phyloP scores from a whole-genome alignment of 495 filamentous ascomycete genomes.

The Opeltia flavorubescens region DNA sequence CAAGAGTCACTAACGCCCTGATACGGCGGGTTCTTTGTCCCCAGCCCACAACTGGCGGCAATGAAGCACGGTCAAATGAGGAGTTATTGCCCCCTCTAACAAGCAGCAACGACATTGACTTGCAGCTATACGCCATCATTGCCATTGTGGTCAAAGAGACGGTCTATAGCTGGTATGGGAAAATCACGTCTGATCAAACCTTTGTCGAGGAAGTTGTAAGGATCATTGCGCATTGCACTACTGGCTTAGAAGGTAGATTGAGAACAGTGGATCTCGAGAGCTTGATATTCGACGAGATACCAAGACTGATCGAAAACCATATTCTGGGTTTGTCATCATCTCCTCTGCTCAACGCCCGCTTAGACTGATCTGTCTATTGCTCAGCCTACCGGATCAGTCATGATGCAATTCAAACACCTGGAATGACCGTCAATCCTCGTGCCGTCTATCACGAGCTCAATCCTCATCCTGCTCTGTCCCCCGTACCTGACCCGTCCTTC shows the following conservation, averaged over 20 bases:
- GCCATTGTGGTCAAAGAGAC: slow-evolving; percentile 79
- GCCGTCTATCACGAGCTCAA: slow-evolving; percentile 71
- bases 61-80: slow-evolving; percentile 44
- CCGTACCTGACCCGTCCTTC: slow-evolving; percentile 45
- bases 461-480: slow-evolving; percentile 66
- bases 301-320: slow-evolving; percentile 67
- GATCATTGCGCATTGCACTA: slow-evolving; percentile 80
- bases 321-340: slow-evolving; percentile 47
- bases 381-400: slow-evolving; percentile 42
- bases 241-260: slow-evolving; percentile 71
- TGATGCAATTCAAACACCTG: slow-evolving; percentile 36
- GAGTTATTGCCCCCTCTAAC: slow-evolving; percentile 83
- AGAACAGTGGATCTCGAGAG: slow-evolving; percentile 69
- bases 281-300: slow-evolving; percentile 77
- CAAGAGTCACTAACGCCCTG: slow-evolving; percentile 43
- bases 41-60: slow-evolving; percentile 26
- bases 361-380: slow-evolving; percentile 4
- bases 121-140: slow-evolving; percentile 83
- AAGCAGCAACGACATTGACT: slow-evolving; percentile 79
- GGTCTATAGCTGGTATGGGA: slow-evolving; percentile 82
- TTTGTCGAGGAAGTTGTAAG: slow-evolving; percentile 78
- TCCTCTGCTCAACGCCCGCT: not conserved
- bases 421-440: slow-evolving; percentile 41
- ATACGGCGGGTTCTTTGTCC: slow-evolving; percentile 56
- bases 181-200: slow-evolving; percentile 76